phyloP scores from a whole-genome alignment of 2,329 filamentous ascomycete genomes.

The Claviceps arundinis region DNA sequence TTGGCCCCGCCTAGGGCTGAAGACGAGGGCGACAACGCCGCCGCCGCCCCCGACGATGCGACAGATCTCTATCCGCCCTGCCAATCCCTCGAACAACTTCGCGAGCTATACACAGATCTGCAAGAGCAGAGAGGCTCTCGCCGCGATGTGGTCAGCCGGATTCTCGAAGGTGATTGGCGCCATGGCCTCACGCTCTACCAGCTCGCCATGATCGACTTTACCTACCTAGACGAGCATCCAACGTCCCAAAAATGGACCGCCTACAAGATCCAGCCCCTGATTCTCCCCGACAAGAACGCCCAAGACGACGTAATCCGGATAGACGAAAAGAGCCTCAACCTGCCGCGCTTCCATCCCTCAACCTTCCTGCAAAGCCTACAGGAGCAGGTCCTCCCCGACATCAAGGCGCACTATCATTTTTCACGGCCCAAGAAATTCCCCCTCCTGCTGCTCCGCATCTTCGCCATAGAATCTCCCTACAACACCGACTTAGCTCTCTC shows the following conservation, averaged over 20 bases:
- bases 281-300: conserved; percentile 21
- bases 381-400: conserved; percentile 57
- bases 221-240: conserved; percentile 53
- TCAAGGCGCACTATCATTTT: conserved; percentile 75
- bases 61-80: conserved; percentile 59
- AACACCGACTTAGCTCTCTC: conserved; percentile 42
- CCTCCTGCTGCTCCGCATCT: conserved; percentile 62
- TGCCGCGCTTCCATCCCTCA: conserved; percentile 66
- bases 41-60: conserved; percentile 37
- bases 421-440: conserved; percentile 57
- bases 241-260: conserved; percentile 51
- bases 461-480: conserved; percentile 71
- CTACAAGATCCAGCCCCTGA: conserved; percentile 43
- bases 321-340: conserved; percentile 32
- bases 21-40: conserved; percentile 25
- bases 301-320: conserved; percentile 27
- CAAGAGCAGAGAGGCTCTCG: conserved; percentile 47
- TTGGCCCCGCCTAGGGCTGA: conserved; percentile 13
- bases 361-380: conserved; percentile 70
- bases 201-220: conserved; percentile 54
- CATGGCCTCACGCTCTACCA: conserved; percentile 52
- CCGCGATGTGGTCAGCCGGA: conserved; percentile 48
- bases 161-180: conserved; percentile 56
- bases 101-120: conserved; percentile 48
- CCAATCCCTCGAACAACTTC: conserved; percentile 50